Evolutionary conservation across 2,329 filamentous ascomycete genomes (phyloP).

Genomic region (Keithomyces neogunnii): DNA sequence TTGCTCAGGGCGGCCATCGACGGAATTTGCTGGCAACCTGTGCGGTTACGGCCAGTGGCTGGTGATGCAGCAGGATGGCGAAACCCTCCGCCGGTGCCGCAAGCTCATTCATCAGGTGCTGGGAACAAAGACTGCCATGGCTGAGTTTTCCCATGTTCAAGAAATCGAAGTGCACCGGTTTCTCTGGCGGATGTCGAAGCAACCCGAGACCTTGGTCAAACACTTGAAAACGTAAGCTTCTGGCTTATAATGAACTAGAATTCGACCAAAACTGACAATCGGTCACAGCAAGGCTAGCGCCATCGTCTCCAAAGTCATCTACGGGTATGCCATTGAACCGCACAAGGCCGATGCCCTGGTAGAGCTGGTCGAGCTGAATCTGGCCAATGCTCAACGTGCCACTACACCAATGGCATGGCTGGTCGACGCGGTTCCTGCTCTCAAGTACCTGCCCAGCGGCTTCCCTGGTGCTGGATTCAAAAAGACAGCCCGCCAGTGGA

Average conservation of each 20-base stretch:
- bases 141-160: slow-evolving; percentile 9
- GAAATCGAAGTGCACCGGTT: neutral
- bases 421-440: slow-evolving; percentile 21
- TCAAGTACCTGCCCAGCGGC: slow-evolving; percentile 19
- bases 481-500: slow-evolving; percentile 19
- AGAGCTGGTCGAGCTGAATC: slow-evolving; percentile 18
- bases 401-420: slow-evolving; percentile 20
- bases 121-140: neutral
- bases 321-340: slow-evolving; percentile 24
- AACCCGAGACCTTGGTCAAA: neutral
- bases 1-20: slow-evolving; percentile 13
- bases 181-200: neutral
- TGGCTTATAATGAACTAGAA: neutral
- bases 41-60: neutral
- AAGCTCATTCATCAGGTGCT: neutral
- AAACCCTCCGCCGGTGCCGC: neutral
- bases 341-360: slow-evolving; percentile 21
- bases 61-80: neutral
- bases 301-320: slow-evolving; percentile 7
- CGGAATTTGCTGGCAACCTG: neutral
- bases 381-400: slow-evolving; percentile 19
- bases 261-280: neutral
- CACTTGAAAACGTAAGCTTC: slow-evolving; percentile 1
- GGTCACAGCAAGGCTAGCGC: neutral
- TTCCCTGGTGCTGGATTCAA: slow-evolving; percentile 23